These are phyloP conservation scores for Didymella sp. DNA, from an alignment of 2,329 filamentous ascomycete genomes.

Conservation along the genomic window DNA sequence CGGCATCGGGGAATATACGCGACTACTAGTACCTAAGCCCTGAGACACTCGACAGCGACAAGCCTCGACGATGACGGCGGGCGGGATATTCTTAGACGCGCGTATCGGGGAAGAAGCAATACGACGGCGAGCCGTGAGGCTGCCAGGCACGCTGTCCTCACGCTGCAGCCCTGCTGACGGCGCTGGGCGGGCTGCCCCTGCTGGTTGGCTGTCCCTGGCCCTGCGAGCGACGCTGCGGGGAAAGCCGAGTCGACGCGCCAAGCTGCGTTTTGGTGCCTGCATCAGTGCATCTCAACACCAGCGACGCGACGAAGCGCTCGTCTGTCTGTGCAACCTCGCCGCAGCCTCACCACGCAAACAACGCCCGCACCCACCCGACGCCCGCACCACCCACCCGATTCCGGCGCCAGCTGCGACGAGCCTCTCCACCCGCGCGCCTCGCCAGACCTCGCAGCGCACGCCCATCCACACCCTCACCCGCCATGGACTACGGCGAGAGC, in stretches of 20 bases:
- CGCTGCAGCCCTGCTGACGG: background rate
- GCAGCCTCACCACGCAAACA: background rate
- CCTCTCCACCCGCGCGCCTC: background rate
- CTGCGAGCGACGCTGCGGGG: background rate
- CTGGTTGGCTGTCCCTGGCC: background rate
- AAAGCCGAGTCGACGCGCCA: background rate
- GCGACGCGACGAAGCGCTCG: background rate
- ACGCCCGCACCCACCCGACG: background rate
- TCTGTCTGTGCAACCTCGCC: background rate
- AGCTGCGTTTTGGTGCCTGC: background rate
- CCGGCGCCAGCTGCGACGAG: background rate
- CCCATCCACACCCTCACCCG: background rate
- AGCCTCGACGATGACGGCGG: background rate
- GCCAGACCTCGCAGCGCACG: background rate
- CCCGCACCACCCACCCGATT: background rate
- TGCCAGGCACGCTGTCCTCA: background rate
- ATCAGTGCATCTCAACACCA: background rate
- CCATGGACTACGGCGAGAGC: slow-evolving; percentile 45
- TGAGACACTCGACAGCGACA: background rate
- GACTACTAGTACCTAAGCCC: background rate
- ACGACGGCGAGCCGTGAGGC: background rate
- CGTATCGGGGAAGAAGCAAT: background rate
- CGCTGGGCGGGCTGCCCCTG: background rate
- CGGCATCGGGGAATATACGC: background rate
- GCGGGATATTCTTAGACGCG: background rate